phyloP scores from a whole-genome alignment of 768 basidiomycete species.

The Tricholoma sp. region DNA sequence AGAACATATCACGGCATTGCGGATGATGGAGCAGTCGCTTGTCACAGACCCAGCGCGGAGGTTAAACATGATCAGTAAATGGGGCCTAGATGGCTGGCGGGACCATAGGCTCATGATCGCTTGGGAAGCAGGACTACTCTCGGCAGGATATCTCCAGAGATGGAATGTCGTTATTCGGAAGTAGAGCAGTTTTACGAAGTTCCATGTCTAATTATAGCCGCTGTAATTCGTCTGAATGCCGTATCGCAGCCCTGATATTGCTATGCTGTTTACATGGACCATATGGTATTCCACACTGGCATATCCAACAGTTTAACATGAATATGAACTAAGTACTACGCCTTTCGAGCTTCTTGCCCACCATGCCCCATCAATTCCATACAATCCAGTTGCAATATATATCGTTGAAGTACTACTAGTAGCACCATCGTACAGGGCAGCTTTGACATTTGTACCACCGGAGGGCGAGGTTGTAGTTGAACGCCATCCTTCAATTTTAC shows the following conservation, averaged over 20 bases:
- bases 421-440: no score
- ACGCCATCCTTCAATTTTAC: no score
- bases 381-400: no score
- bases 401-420: no score
- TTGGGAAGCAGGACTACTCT: slow-evolving; percentile 50
- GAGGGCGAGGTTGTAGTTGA: no score
- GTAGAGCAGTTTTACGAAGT: slow-evolving; percentile 1
- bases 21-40: slow-evolving; percentile 20
- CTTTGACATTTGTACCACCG: no score
- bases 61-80: slow-evolving; percentile 22
- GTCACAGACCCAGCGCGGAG: slow-evolving; percentile 23
- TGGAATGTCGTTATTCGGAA: slow-evolving; percentile 39
- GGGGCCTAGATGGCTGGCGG: slow-evolving; percentile 36
- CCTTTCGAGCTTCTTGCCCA: no score
- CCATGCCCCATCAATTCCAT: no score
- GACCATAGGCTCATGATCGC: slow-evolving; percentile 40
- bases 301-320: no score
- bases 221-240: background rate
- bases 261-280: no score
- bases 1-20: slow-evolving; percentile 24
- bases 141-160: slow-evolving; percentile 36
- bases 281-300: no score
- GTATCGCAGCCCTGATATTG: background rate
- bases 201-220: background rate
- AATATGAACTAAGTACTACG: no score